phyloP scores from a whole-genome alignment of 164 flowering plant species.

The Annona cherimola region DNA sequence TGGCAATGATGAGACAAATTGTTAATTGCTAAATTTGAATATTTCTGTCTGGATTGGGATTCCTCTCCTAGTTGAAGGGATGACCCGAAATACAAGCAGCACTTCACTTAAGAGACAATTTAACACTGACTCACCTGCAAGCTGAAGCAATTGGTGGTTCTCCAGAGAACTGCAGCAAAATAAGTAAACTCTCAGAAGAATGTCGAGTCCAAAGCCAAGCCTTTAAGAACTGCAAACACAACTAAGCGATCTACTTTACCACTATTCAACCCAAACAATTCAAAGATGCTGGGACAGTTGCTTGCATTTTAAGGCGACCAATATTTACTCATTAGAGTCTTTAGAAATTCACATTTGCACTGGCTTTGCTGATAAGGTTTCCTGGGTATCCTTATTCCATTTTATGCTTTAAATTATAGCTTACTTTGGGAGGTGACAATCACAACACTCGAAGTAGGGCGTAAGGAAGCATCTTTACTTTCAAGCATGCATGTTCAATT shows the following conservation, averaged over 20 bases:
- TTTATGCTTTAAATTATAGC: too few relatives aligned
- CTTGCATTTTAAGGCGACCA: too few relatives aligned
- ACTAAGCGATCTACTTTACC: neutral
- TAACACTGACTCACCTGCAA: conserved; percentile 14
- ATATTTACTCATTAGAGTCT: too few relatives aligned
- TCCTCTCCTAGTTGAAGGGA: neutral
- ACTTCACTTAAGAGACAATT: too few relatives aligned
- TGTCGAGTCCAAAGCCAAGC: neutral
- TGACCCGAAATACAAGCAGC: neutral
- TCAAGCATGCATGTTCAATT: too few relatives aligned
- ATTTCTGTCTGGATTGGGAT: neutral
- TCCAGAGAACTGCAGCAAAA: conserved; percentile 8
- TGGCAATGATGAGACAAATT: neutral
- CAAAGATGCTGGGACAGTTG: neutral
- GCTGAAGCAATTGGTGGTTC: conserved; percentile 10
- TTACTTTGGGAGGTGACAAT: too few relatives aligned
- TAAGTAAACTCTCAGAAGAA: neutral
- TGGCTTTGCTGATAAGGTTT: too few relatives aligned
- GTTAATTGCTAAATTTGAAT: too few relatives aligned
- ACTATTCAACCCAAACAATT: neutral
- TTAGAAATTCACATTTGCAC: too few relatives aligned
- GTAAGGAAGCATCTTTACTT: too few relatives aligned
- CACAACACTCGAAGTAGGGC: too few relatives aligned
- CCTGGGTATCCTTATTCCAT: too few relatives aligned
- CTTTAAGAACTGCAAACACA: neutral